phyloP scores from a whole-genome alignment of 176 grass and related monocot genomes.

The Alloteropsis semialata region DNA sequence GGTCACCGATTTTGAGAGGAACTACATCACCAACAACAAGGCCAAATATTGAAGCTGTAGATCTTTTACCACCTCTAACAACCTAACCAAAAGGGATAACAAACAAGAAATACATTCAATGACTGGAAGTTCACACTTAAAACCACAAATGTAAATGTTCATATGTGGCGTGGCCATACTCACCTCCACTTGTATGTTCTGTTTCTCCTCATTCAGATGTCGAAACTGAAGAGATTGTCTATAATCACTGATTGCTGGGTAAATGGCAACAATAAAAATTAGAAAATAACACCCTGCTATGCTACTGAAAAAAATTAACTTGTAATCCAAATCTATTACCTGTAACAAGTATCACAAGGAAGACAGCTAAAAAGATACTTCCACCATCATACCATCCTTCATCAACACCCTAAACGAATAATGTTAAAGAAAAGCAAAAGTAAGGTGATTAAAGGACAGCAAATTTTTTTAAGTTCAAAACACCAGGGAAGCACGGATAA shows the following conservation, averaged over 20 bases:
- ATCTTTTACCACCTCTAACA: slow-evolving; percentile 86
- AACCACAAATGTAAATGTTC: slow-evolving; percentile 11
- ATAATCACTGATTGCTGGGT: slow-evolving; percentile 86
- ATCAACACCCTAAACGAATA: slow-evolving; percentile 61
- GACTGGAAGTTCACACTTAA: neutral
- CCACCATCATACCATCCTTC: slow-evolving; percentile 99
- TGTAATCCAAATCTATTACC: slow-evolving; percentile 49
- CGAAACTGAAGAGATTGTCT: slow-evolving; percentile 95
- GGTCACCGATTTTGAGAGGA: slow-evolving; percentile 98
- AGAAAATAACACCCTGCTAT: neutral
- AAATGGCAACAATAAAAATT: slow-evolving; percentile 20
- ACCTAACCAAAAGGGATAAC: slow-evolving; percentile 43
- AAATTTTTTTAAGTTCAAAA: neutral
- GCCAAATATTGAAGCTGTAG: slow-evolving; percentile 83
- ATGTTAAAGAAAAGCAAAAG: slow-evolving; percentile 24
- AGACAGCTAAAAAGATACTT: slow-evolving; percentile 93
- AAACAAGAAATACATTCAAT: slow-evolving; percentile 22
- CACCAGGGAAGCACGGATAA: neutral
- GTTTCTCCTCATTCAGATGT: slow-evolving; percentile 95
- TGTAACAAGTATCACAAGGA: slow-evolving; percentile 94
- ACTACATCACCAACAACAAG: slow-evolving; percentile 89
- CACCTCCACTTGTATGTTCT: slow-evolving; percentile 95
- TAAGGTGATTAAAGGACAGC: slow-evolving; percentile 9
- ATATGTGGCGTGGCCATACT: slow-evolving; percentile 22
- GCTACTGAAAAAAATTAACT: neutral